phyloP scores from a whole-genome alignment of 208 protist species.

The Crithidia fasciculata region DNA sequence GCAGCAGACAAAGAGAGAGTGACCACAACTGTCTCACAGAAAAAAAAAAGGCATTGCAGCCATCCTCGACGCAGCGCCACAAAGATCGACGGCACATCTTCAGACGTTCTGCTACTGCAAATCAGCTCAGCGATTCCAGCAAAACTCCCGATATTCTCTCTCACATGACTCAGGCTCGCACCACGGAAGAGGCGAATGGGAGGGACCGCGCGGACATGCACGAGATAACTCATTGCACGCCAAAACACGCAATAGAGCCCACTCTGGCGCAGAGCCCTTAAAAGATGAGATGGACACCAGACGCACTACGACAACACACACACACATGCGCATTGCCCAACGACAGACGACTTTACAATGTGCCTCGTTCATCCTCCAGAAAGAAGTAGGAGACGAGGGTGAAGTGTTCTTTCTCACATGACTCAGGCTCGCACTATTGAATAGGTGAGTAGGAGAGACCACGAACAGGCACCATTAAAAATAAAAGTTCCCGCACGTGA shows the following conservation, averaged over 20 bases:
- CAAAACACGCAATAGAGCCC: slow-evolving; percentile 14
- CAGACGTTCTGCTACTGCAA: too few relatives aligned
- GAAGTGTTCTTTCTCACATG: slow-evolving; percentile 4
- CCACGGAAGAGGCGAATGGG: slow-evolving; percentile 34
- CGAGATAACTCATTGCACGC: too few relatives aligned
- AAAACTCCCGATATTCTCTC: slow-evolving; percentile 39
- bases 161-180: slow-evolving; percentile 89
- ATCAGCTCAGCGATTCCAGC: too few relatives aligned
- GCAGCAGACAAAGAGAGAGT: too few relatives aligned
- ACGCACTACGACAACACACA: background rate
- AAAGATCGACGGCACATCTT: too few relatives aligned
- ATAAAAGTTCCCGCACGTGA: background rate
- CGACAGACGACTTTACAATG: background rate
- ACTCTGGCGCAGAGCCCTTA: slow-evolving; percentile 60
- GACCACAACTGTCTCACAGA: too few relatives aligned
- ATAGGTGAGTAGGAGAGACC: slow-evolving; percentile 9
- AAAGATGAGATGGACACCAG: slow-evolving; percentile 68
- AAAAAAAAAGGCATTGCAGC: too few relatives aligned
- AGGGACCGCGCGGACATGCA: background rate
- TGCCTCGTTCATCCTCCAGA: too few relatives aligned
- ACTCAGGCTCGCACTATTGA: slow-evolving; percentile 8
- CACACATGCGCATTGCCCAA: background rate
- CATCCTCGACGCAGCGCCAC: too few relatives aligned
- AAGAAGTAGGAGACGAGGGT: too few relatives aligned
- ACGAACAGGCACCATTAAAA: background rate